phyloP scores from a whole-genome alignment of 148 eudicot species.

The Selenicereus undatus region DNA sequence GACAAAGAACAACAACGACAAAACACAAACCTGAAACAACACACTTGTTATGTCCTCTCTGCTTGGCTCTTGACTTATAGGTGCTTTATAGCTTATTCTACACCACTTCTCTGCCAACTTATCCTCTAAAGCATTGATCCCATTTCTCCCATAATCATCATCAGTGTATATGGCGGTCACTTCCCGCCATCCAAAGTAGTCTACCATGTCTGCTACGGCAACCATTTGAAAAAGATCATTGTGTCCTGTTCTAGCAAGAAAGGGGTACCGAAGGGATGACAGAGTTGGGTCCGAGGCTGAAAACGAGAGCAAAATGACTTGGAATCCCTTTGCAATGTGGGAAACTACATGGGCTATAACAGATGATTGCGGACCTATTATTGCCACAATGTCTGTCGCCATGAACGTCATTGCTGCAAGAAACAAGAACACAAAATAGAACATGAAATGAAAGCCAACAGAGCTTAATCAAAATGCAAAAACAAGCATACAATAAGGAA shows the following conservation, averaged over 20 bases:
- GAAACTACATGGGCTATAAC: constrained; percentile 48
- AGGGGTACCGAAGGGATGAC: constrained; percentile 51
- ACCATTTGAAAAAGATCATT: constrained; percentile 60
- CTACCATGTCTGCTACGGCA: constrained; percentile 54
- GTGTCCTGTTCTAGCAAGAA: constrained; percentile 43
- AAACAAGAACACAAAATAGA: constrained; percentile 3
- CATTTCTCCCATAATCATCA: constrained; percentile 68
- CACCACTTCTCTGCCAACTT: constrained; percentile 38
- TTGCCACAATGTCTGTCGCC: constrained; percentile 56
- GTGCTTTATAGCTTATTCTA: constrained; percentile 45
- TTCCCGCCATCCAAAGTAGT: constrained; percentile 51
- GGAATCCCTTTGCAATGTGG: constrained; percentile 49
- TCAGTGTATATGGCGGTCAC: constrained; percentile 52
- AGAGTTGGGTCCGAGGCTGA: constrained; percentile 64
- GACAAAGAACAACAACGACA: background rate
- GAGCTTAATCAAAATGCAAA: background rate
- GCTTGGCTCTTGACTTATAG: constrained; percentile 33
- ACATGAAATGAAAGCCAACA: background rate
- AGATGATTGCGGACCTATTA: constrained; percentile 69
- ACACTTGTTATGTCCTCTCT: constrained; percentile 37
- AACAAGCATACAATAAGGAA: background rate
- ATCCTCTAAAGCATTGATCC: constrained; percentile 46
- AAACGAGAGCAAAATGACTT: constrained; percentile 59
- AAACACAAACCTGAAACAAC: constrained; percentile 20
- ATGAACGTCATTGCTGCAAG: constrained; percentile 62